Percentiles rank a stretch among this genome's conserved stretches.
phyloP scores from a whole-genome alignment of 2,329 filamentous ascomycete genomes.

The Ophiocordyceps robertsii region DNA sequence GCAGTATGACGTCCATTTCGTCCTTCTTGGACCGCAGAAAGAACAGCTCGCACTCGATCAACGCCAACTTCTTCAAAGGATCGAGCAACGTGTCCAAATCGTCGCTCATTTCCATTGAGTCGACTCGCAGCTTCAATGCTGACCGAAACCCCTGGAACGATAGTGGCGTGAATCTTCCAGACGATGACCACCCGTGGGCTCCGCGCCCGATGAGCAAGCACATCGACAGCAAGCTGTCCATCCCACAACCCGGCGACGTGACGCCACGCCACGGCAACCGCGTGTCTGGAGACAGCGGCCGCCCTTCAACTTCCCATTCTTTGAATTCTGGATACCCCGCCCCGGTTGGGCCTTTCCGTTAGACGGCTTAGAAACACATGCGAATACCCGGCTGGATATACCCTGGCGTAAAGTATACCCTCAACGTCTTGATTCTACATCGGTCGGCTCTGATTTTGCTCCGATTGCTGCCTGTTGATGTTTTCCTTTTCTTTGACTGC shows the following conservation, averaged over 20 bases:
- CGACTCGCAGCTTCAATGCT: constrained; percentile 75
- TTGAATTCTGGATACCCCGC: constrained; percentile 92
- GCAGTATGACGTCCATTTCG: constrained; percentile 85
- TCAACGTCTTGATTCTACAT: constrained; percentile 13
- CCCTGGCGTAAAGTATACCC: constrained; percentile 48
- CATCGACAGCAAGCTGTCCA: constrained; percentile 47
- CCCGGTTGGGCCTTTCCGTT: constrained; percentile 83
- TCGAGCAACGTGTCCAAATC: constrained; percentile 86
- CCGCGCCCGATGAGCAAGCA: constrained; percentile 52
- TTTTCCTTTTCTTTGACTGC: constrained; percentile 4
- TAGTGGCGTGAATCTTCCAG: constrained; percentile 84
- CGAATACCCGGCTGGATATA: constrained; percentile 54
- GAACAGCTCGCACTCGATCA: constrained; percentile 79
- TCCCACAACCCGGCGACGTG: constrained; percentile 63
- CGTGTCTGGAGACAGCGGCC: constrained; percentile 80
- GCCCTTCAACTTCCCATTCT: constrained; percentile 90
- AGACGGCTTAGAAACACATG: constrained; percentile 39
- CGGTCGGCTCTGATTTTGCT: constrained; percentile 5
- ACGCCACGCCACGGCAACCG: constrained; percentile 75
- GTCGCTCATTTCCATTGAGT: constrained; percentile 91
- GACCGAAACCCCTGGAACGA: constrained; percentile 98
- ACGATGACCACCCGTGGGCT: constrained; percentile 65
- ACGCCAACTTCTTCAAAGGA: constrained; percentile 80
- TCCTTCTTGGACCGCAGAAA: constrained; percentile 94
- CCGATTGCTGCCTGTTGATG: constrained; percentile 4